Conservation (phyloP, 306 rosid species). For the cucumber (Cucumis sativus) region Cucumber_9930_V3 NC_026657.2:12800001-12800500, state of each 20-base stretch:
- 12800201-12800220: neutral
- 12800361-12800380: constrained; percentile 78
- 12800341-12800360: constrained; percentile 57
- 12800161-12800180: constrained; percentile 26
- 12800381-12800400: constrained; percentile 65
- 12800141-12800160: constrained; percentile 27
- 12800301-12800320: constrained; percentile 95
- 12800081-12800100: too few relatives aligned
- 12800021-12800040: constrained; percentile 16
- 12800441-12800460: constrained; percentile 67
- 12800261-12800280: constrained; percentile 27
- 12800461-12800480: constrained; percentile 75
- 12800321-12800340: constrained; percentile 83
- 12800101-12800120: neutral
- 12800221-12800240: neutral
- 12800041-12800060: too few relatives aligned
- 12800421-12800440: constrained; percentile 48
- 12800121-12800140: constrained; percentile 24
- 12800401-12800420: constrained; percentile 85
- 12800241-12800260: neutral
- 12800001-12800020: constrained; percentile 40
- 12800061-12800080: too few relatives aligned
- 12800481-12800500: constrained; percentile 20
- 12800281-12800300: constrained; percentile 93
- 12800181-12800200: constrained; percentile 14